Evolutionary conservation across 495 filamentous ascomycete genomes (phyloP), one percentile per base, ranked within the genome.

Genomic region (Hypoxylon fragiforme): DNA sequence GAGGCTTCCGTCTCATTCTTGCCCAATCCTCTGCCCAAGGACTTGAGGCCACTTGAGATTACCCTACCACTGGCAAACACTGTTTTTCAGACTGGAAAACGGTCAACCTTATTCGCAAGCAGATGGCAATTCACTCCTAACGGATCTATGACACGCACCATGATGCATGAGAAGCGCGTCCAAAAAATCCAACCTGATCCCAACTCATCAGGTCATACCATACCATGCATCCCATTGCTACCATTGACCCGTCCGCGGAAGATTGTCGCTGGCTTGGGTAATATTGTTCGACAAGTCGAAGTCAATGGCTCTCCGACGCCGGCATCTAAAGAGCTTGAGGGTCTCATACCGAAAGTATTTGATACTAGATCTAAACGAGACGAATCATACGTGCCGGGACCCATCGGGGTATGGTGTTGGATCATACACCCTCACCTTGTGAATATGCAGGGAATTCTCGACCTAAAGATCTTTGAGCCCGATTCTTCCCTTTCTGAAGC

Each of bases 311-410:
- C 70, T 26, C 54, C 73, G 7, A 76, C 80, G 30, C 87, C 90
- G 11, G 90, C 91, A 32, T 92, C 89, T 1, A 72, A 77, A 19
- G 89, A 95, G 65, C 70, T 96, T 13, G 90, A 96, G 58, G 68
- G 66, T 18, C 70, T 78, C 12, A 81, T 95, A 24, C 78, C 82
- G 1, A 70, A 68, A 3, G 79, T 88, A 31, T 82, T 91, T 32
- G 64, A 72, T 18, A 66, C 74, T 40, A 67, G 66, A 20, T 52
- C 59, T 22, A 41, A 57, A 20, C 21, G 21, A 3, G 24, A 45
- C 28, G 35, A 14, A 12, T 42, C 13, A 34, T 34, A 54, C 62
- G 19, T 72, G 70, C 41, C 73, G 65, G 54, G 70, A 2, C 66
- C 81, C 24, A 76, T 89, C 2, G 77, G 78, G 6, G 85, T 94